Evolutionary conservation across 2,329 filamentous ascomycete genomes (phyloP).

Genomic region (Zymoseptoria passerinii): DNA sequence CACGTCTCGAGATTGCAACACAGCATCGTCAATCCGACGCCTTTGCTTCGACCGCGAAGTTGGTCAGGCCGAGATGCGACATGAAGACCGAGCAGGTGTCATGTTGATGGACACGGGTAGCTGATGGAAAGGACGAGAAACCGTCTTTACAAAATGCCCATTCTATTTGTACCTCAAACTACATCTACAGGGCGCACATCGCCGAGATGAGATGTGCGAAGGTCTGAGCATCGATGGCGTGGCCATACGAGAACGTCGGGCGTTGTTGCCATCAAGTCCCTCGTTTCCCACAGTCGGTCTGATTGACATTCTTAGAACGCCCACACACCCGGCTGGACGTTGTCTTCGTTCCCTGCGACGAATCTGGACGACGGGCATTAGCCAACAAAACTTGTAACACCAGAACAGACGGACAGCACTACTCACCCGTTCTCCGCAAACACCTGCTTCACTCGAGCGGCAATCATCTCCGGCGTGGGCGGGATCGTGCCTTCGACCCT

Average conservation of each 20-base stretch:
- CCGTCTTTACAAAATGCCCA: background rate
- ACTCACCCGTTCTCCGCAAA: constrained; percentile 5
- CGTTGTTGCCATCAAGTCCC: background rate
- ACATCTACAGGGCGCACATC: background rate
- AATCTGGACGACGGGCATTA: background rate
- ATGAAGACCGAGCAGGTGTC: no score
- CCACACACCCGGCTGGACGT: background rate
- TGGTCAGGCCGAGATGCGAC: no score
- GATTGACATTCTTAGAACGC: background rate
- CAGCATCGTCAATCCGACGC: no score
- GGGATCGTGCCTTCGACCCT: constrained; percentile 3
- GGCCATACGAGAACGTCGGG: background rate
- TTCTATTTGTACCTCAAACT: background rate
- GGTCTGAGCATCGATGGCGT: background rate
- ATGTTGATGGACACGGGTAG: no score
- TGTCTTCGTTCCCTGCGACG: background rate
- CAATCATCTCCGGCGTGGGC: constrained; percentile 5
- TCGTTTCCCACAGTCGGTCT: background rate
- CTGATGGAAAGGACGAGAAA: no score
- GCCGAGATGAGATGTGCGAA: background rate
- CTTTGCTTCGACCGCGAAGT: no score
- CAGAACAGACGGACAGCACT: background rate
- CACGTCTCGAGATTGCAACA: no score
- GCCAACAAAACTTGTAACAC: background rate
- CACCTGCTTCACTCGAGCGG: constrained; percentile 6